phyloP scores from a whole-genome alignment of 148 eudicot species.

The Chenopodium album region DNA sequence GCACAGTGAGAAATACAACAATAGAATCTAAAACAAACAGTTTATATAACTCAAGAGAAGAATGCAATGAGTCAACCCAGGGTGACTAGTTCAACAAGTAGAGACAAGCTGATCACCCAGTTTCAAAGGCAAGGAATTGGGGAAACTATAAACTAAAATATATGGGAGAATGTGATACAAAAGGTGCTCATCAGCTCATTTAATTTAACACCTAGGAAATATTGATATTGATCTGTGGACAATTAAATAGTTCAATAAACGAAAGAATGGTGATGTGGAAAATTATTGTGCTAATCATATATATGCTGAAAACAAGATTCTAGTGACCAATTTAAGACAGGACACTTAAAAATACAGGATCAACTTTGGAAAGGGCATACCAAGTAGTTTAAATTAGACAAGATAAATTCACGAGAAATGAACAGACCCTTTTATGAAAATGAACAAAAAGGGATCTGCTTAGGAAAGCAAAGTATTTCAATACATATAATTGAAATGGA shows the following conservation, averaged over 20 bases:
- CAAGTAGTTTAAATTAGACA: neutral
- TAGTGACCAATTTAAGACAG: too few relatives aligned
- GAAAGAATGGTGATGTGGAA: neutral
- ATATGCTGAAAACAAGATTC: too few relatives aligned
- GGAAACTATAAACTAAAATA: too few relatives aligned
- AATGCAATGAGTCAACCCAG: neutral
- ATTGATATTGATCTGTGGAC: neutral
- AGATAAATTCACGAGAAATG: neutral
- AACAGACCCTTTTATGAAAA: neutral
- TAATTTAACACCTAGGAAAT: neutral
- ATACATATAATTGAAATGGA: neutral
- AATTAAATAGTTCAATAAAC: neutral
- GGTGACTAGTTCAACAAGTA: neutral
- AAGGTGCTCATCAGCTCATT: neutral
- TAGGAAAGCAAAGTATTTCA: neutral
- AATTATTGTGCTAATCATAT: too few relatives aligned
- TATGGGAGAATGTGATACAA: too few relatives aligned
- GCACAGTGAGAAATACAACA: constrained; percentile 22
- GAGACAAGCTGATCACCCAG: neutral
- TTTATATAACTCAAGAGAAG: neutral
- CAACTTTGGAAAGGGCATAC: too few relatives aligned
- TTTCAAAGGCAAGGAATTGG: neutral
- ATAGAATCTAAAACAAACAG: neutral
- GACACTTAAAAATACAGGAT: too few relatives aligned
- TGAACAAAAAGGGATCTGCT: neutral